These are phyloP conservation scores for Teunomyces funiuensis DNA, from an alignment of 805 yeast genomes.

Conservation along the genomic window DNA sequence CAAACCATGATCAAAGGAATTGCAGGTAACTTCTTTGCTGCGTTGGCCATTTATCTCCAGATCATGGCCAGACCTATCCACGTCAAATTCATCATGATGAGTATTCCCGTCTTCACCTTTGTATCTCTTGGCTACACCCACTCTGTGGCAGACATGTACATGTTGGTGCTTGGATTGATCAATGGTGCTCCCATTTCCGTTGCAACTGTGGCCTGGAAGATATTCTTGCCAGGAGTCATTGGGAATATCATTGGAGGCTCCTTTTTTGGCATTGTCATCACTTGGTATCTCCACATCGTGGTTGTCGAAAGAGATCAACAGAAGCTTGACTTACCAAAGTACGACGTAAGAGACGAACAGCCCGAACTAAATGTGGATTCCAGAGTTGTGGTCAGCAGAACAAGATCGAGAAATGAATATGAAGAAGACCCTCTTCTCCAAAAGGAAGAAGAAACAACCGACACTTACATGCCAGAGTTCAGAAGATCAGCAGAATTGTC, in stretches of 20 bases:
- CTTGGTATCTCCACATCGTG: constrained; percentile 71
- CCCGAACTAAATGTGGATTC: constrained; percentile 78
- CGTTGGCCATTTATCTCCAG: constrained; percentile 73
- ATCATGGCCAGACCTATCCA: constrained; percentile 78
- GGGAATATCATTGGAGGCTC: constrained; percentile 84
- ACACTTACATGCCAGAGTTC: not conserved
- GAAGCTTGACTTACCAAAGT: constrained; percentile 60
- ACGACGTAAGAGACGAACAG: constrained; percentile 75
- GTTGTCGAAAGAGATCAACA: constrained; percentile 72
- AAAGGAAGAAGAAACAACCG: not conserved
- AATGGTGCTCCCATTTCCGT: constrained; percentile 66
- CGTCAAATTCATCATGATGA: constrained; percentile 64
- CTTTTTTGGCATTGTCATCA: constrained; percentile 60
- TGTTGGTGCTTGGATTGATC: constrained; percentile 63
- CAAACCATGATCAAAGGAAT: constrained; percentile 68
- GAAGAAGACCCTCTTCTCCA: constrained; percentile 7
- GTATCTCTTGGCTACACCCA: constrained; percentile 80
- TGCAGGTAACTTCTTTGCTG: constrained; percentile 77
- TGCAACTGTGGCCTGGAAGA: constrained; percentile 68
- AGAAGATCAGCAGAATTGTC: constrained; percentile 6
- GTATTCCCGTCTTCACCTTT: constrained; percentile 72
- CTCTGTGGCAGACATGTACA: constrained; percentile 79
- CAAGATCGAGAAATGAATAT: constrained; percentile 3
- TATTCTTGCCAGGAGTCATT: constrained; percentile 64
- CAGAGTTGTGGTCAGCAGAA: constrained; percentile 57